Evolutionary conservation across 345 rosid species (phyloP), one percentile per base, ranked within the genome.

Genomic region (Gossypium rotundifolium): DNA sequence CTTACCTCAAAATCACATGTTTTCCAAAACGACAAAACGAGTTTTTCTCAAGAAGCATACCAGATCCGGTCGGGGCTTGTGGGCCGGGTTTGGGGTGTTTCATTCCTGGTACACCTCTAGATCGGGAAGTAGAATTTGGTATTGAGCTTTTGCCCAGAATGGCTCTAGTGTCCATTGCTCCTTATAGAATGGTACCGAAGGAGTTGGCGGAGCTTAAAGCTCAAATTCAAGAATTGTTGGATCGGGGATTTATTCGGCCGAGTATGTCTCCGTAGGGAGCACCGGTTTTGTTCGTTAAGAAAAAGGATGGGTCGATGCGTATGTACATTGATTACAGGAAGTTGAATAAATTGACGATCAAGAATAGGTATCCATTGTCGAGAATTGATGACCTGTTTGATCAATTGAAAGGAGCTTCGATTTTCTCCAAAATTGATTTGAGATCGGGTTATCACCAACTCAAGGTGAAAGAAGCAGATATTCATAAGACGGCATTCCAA

Each of bases 171-270:
- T 22, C 23, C 1, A 22, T 22, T 0, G 23, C 23, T 22, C 23
- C 23, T 0, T 22, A 22, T 0, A 22, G 23, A 22, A 22, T 22
- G 23, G 23, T 1, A 0, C 23, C 23, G 1, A 22, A 23, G 25
- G 25, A 23, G 25, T 1, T 23, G 0, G 25, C 1, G 2, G 2
- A 23, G 0, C 0, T 25, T 0, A 25, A 25, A 0, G 27, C 27
- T 2, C 27, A 25, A 0, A 1, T 25, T 0, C 27, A 25, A 2
- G 27, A 25, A 2, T 2, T 25, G 0, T 0, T 2, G 0, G 2
- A 25, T 25, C 0, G 0, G 0, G 27, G 27, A 2, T 2, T 25
- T 25, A 2, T 25, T 0, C 0, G 27, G 2, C 27, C 27, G 0
- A 25, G 27, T 25, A 0, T 25, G 2, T 25, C 2, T 2, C 2